Percentiles rank a stretch among this genome's conserved stretches.
phyloP scores from a whole-genome alignment of 495 filamentous ascomycete genomes.

The Coniosporium apollinis region DNA sequence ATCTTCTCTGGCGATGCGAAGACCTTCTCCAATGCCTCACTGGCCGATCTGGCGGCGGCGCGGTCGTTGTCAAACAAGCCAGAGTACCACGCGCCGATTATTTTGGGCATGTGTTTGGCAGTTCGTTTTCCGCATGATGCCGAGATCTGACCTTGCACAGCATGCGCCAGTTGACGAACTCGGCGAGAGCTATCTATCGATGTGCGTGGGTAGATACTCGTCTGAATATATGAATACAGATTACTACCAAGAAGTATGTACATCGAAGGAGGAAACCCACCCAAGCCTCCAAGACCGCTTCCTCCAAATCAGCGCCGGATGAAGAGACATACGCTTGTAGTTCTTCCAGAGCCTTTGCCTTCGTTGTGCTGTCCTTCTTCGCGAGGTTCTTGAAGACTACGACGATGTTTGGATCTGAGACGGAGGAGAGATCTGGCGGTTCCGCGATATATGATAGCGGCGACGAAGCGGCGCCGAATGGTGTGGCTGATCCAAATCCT shows the following conservation, averaged over 20 bases:
- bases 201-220: conserved; percentile 67
- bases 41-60: conserved; percentile 51
- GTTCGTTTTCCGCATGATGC: conserved; percentile 60
- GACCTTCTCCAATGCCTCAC: conserved; percentile 52
- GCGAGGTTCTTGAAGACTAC: conserved; percentile 82
- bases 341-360: conserved; percentile 84
- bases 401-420: conserved; percentile 63
- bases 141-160: conserved; percentile 54
- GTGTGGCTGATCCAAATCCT: conserved; percentile 29
- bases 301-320: conserved; percentile 43
- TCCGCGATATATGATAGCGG: conserved; percentile 69
- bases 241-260: conserved; percentile 10
- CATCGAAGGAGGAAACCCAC: conserved; percentile 35
- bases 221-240: conserved; percentile 35
- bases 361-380: conserved; percentile 87
- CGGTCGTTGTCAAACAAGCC: conserved; percentile 77
- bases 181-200: conserved; percentile 79
- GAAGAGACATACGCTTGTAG: conserved; percentile 45
- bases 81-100: conserved; percentile 75
- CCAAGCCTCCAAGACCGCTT: conserved; percentile 70
- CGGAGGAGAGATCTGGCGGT: conserved; percentile 60
- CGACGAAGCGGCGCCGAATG: conserved; percentile 37
- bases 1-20: conserved; percentile 69
- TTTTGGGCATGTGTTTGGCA: conserved; percentile 53
- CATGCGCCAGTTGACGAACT: conserved; percentile 71